These are phyloP conservation scores for Saturnispora mendoncae DNA, from an alignment of 805 yeast genomes.

Conservation along the genomic window DNA sequence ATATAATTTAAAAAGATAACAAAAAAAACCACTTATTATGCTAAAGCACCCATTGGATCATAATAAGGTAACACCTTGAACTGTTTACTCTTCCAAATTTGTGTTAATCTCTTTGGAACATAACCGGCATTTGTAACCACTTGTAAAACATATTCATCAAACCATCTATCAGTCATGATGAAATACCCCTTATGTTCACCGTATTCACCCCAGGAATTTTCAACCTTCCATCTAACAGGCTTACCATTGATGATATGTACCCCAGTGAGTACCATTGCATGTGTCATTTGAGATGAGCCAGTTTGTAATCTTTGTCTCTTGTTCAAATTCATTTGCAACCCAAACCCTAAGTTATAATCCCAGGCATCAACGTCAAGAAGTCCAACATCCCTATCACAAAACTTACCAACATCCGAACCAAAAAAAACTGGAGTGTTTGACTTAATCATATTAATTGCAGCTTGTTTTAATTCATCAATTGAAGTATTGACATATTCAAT, in stretches of 20 bases:
- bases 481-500: slow-evolving; percentile 69
- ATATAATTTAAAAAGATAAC: not conserved
- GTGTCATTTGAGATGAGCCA: slow-evolving; percentile 66
- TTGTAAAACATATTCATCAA: slow-evolving; percentile 69
- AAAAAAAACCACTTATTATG: slow-evolving; percentile 20
- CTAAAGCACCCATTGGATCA: slow-evolving; percentile 77
- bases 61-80: slow-evolving; percentile 50
- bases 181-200: slow-evolving; percentile 62
- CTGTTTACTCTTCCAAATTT: slow-evolving; percentile 42
- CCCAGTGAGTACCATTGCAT: slow-evolving; percentile 82
- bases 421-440: slow-evolving; percentile 76
- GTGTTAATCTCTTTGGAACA: slow-evolving; percentile 31
- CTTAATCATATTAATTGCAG: slow-evolving; percentile 62
- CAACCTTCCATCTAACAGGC: slow-evolving; percentile 66
- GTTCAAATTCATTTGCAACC: slow-evolving; percentile 26
- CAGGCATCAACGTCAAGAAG: slow-evolving; percentile 63
- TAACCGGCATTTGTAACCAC: slow-evolving; percentile 37
- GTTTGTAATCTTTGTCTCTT: slow-evolving; percentile 30
- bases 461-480: slow-evolving; percentile 46
- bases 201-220: slow-evolving; percentile 75
- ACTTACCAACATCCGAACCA: slow-evolving; percentile 82
- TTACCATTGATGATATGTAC: slow-evolving; percentile 56
- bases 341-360: slow-evolving; percentile 56
- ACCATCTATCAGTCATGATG: slow-evolving; percentile 66
- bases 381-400: slow-evolving; percentile 52